Evolutionary conservation across 352 stramenopile genomes (phyloP).

Genomic region (Pythium brassicae): DNA sequence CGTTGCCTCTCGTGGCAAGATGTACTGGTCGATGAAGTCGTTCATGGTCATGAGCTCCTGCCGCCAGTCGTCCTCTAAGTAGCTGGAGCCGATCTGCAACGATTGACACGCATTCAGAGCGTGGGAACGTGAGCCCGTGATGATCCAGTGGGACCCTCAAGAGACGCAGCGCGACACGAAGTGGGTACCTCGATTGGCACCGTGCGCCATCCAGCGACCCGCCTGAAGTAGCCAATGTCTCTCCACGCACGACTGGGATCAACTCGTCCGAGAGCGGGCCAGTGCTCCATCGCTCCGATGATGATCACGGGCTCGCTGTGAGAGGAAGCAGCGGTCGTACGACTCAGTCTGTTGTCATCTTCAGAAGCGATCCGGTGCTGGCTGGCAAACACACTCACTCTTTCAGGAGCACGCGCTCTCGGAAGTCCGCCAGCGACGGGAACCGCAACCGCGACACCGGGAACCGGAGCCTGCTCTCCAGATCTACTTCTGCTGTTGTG

Average conservation of each 20-base stretch:
- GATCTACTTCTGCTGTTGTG: neutral
- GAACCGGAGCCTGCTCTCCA: slow-evolving; percentile 22
- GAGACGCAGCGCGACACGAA: too few species aligned
- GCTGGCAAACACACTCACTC: slow-evolving; percentile 31
- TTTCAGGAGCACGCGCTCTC: slow-evolving; percentile 40
- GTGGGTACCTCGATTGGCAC: slow-evolving; percentile 70
- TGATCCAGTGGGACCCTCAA: too few species aligned
- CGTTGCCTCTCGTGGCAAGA: slow-evolving; percentile 13
- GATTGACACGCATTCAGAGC: too few species aligned
- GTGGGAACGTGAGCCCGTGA: too few species aligned
- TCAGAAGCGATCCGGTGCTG: neutral
- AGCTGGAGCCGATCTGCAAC: slow-evolving; percentile 65
- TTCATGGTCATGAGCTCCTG: slow-evolving; percentile 81
- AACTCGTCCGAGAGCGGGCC: slow-evolving; percentile 57
- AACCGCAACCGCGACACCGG: slow-evolving; percentile 35
- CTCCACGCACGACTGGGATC: slow-evolving; percentile 45
- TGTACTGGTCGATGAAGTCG: slow-evolving; percentile 68
- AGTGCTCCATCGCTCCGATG: slow-evolving; percentile 73
- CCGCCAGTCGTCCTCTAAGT: slow-evolving; percentile 74
- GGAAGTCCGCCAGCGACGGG: slow-evolving; percentile 63
- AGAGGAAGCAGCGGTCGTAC: neutral
- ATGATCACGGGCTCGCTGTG: slow-evolving; percentile 67
- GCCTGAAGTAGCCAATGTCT: slow-evolving; percentile 63
- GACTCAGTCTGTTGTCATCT: too few species aligned
- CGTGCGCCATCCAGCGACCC: slow-evolving; percentile 64